Base-by-base conservation (phyloP, 305 asterid genomes). In the Fraxinus albicans region DNA sequence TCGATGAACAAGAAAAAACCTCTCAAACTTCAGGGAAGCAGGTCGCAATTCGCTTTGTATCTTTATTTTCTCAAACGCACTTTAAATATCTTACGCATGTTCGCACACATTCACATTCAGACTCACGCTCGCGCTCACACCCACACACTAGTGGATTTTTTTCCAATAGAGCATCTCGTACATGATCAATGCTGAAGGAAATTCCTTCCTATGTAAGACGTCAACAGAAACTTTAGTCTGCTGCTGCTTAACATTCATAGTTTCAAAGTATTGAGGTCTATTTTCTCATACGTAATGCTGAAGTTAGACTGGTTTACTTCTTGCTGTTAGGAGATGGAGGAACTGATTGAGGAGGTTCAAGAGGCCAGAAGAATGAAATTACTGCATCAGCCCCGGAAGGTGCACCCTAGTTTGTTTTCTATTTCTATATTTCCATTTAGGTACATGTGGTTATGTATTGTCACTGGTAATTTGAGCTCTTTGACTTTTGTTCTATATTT, bases 331-430 rank as follows among this genome's bases (percentile, higher is more conserved):
- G 98, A 94, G 86, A 58, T 96, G 89, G 98, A 93, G 89, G 94
- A 80, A 60, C 88, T 96, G 85, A 82, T 93, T 85, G 97, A 96
- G 88, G 99, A 94, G 92, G 94, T 96, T 87, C 99, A 96, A 92
- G 97, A 92, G 84, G 98, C 94, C 83, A 86, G 98, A 89, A 91
- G 94, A 90, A 96, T 96, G 73, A 93, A 80, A 82, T 75, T 96
- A 50, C 88, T 88, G 94, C 98, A 94, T 88, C 98, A 94, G 86
- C 99, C 99, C 13, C 88, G 96, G 86, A 96, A 96, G 97, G 99
- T 96, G 70, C 73, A 85, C 74, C 44, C 2, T 65, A 5, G 81
- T 82, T n/a, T 29, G 27, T 27, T 50, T 80, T n/a, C 83, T 75
- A 6, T 27, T 40, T 83, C 23, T 80, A 38, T 42, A 73, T 83